These are phyloP conservation scores for Colletotrichum australisinense DNA, from an alignment of 2,329 filamentous ascomycete species.

Conservation along the genomic window DNA sequence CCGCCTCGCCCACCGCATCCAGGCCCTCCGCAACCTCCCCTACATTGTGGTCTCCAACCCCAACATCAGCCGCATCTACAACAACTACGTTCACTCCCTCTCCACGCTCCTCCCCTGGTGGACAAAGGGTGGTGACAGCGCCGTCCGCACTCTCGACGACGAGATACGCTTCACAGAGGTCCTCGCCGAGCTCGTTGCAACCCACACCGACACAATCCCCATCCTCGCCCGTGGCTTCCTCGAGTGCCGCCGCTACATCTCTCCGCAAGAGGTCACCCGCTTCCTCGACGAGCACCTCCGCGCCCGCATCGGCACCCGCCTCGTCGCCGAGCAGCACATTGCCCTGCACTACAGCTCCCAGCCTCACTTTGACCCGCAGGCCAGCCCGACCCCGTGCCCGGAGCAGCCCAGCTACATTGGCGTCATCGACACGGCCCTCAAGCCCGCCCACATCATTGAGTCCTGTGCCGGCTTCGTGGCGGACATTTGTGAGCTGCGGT, in stretches of 20 bases:
- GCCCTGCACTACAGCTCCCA: conserved; percentile 82
- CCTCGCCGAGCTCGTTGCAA: conserved; percentile 94
- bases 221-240: conserved; percentile 92
- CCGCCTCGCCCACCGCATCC: conserved; percentile 92
- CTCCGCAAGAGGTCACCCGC: conserved; percentile 81
- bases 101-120: conserved; percentile 88
- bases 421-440: conserved; percentile 91
- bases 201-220: conserved; percentile 94
- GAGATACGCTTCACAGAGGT: conserved; percentile 93
- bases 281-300: conserved; percentile 96
- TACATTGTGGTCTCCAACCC: conserved; percentile 99
- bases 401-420: conserved; percentile 81
- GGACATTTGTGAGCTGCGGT: conserved; percentile 96
- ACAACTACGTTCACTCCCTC: conserved; percentile 94
- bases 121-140: conserved; percentile 48
- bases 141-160: conserved; percentile 82
- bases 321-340: conserved; percentile 97
- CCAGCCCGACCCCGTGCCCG: conserved; percentile 61
- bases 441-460: conserved; percentile 83
- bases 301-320: conserved; percentile 90
- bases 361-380: conserved; percentile 72
- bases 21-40: conserved; percentile 90
- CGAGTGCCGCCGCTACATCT: conserved; percentile 92
- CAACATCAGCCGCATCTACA: conserved; percentile 93
- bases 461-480: conserved; percentile 90